These are phyloP conservation scores for Apiotrichum siamense DNA, from an alignment of 1,284 basidiomycete species.

Conservation along the genomic window DNA sequence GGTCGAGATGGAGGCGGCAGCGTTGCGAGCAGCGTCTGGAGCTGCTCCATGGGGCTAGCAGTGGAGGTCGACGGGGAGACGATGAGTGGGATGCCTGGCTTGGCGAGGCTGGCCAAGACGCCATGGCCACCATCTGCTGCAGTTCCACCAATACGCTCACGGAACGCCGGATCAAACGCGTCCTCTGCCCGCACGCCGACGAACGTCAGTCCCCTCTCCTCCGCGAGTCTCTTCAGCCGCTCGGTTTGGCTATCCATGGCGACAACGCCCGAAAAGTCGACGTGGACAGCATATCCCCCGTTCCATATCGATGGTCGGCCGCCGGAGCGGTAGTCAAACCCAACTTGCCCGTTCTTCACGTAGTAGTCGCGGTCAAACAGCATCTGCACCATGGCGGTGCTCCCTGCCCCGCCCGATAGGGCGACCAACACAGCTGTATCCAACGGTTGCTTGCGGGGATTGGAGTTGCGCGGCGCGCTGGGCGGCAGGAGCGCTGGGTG, in stretches of 20 bases:
- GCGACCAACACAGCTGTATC: slow-evolving; percentile 27
- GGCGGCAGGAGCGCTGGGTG: slow-evolving; percentile 27
- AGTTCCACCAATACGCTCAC: slow-evolving; percentile 1
- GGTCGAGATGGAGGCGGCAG: slow-evolving; percentile 73
- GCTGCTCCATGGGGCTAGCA: slow-evolving; percentile 50
- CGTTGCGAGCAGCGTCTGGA: slow-evolving; percentile 60
- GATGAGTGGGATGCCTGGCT: slow-evolving; percentile 33
- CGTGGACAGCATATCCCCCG: slow-evolving; percentile 37
- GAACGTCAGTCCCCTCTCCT: slow-evolving; percentile 22
- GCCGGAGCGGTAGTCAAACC: slow-evolving; percentile 28
- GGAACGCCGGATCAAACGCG: slow-evolving; percentile 29
- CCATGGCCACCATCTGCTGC: background rate
- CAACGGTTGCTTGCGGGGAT: slow-evolving; percentile 24
- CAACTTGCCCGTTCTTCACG: slow-evolving; percentile 16
- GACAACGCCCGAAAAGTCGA: slow-evolving; percentile 34
- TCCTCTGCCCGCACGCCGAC: slow-evolving; percentile 38
- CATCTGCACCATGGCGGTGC: slow-evolving; percentile 35
- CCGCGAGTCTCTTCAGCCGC: slow-evolving; percentile 19
- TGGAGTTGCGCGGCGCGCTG: background rate
- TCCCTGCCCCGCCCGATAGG: slow-evolving; percentile 41
- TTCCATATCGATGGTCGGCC: slow-evolving; percentile 36
- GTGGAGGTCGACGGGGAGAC: slow-evolving; percentile 29
- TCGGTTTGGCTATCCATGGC: slow-evolving; percentile 10
- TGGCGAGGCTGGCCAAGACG: slow-evolving; percentile 20
- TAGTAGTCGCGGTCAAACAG: slow-evolving; percentile 26